phyloP scores from a whole-genome alignment of 208 protist genomes.

The Trypanosoma platydactyli region DNA sequence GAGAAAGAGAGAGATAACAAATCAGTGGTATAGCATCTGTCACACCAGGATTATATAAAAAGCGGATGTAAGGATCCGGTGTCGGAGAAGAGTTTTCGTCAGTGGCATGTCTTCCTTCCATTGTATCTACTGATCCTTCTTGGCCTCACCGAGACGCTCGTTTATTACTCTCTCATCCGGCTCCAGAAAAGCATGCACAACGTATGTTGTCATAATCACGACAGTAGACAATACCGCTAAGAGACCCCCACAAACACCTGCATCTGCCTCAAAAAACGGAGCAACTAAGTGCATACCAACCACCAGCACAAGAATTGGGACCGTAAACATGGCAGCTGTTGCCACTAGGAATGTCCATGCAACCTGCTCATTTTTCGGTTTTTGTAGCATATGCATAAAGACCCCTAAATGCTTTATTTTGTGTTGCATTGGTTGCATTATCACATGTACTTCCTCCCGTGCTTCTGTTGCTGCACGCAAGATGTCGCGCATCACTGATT shows the following conservation, averaged over 20 bases:
- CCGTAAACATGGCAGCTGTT: constrained; percentile 64
- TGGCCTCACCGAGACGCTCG: constrained; percentile 19
- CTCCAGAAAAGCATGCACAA: constrained; percentile 63
- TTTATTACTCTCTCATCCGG: neutral
- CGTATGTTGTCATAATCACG: constrained; percentile 56
- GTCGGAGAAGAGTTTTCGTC: neutral
- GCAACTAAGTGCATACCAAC: constrained; percentile 63
- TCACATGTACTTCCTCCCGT: constrained; percentile 36
- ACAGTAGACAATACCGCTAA: constrained; percentile 46
- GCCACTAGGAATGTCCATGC: constrained; percentile 48
- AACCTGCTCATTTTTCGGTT: constrained; percentile 46
- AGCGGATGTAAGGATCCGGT: too few relatives aligned
- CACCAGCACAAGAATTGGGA: constrained; percentile 64
- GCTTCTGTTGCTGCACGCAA: constrained; percentile 35
- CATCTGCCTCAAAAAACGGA: constrained; percentile 38
- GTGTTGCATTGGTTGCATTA: constrained; percentile 44
- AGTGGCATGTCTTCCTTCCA: neutral
- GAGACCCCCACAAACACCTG: constrained; percentile 65
- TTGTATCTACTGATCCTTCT: constrained; percentile 40
- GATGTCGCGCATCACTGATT: constrained; percentile 43
- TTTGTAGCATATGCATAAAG: constrained; percentile 36
- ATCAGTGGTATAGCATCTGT: too few relatives aligned
- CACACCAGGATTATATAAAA: too few relatives aligned
- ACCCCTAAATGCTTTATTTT: constrained; percentile 49
- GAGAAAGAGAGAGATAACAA: neutral